Conservation (phyloP, 1,284 basidiomycete species). For the Leccinum fallax region DNA sequence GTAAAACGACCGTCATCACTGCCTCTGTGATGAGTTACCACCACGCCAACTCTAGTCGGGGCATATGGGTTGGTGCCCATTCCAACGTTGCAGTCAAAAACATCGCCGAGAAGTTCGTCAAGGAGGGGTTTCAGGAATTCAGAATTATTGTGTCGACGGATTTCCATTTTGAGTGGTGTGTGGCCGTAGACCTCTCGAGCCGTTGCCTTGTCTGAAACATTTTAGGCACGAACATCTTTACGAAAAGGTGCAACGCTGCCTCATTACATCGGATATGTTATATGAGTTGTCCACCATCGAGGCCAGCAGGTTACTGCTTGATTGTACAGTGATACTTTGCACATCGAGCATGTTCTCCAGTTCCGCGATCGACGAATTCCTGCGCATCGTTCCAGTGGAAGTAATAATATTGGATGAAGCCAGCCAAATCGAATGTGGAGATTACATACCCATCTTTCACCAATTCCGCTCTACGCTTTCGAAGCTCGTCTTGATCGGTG, state of each 20-base stretch:
- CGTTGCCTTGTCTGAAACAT: neutral
- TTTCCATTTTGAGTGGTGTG: slow-evolving; percentile 59
- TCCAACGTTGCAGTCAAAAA: slow-evolving; percentile 63
- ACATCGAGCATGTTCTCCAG: slow-evolving; percentile 49
- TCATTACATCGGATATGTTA: slow-evolving; percentile 57
- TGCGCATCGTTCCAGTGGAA: slow-evolving; percentile 46
- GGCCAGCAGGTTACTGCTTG: slow-evolving; percentile 35
- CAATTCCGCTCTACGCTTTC: slow-evolving; percentile 46
- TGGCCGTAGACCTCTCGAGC: slow-evolving; percentile 5
- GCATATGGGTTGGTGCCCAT: slow-evolving; percentile 73
- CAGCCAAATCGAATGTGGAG: slow-evolving; percentile 63
- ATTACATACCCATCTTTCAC: slow-evolving; percentile 57
- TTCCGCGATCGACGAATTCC: slow-evolving; percentile 33
- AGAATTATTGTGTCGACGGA: slow-evolving; percentile 48
- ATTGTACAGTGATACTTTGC: slow-evolving; percentile 58
- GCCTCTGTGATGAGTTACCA: slow-evolving; percentile 50
- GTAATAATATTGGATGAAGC: slow-evolving; percentile 64
- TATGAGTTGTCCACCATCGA: slow-evolving; percentile 12
- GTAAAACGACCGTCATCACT: slow-evolving; percentile 39
- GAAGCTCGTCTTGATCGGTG: slow-evolving; percentile 74
- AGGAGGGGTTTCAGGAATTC: slow-evolving; percentile 39
- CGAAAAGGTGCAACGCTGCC: neutral
- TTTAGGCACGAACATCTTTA: no score
- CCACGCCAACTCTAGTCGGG: slow-evolving; percentile 17
- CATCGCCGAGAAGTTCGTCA: slow-evolving; percentile 49